Conservation (phyloP, 352 stramenopile genomes). For the Thraustochytrium striatum region DNA sequence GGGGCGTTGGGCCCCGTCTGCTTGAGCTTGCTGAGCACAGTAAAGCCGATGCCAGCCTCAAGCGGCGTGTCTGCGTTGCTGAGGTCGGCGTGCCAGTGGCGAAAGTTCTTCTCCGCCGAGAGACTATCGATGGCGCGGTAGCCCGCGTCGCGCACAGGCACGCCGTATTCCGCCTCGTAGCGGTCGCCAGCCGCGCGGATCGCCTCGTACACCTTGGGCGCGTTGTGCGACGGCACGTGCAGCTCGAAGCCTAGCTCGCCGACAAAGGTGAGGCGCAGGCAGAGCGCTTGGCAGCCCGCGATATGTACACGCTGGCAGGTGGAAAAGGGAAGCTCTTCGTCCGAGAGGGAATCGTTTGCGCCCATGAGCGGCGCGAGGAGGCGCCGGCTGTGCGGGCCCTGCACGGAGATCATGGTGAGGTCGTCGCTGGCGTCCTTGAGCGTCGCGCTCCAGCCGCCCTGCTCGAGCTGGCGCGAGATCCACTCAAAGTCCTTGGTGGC, state of each 20-base stretch:
- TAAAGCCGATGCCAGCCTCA: constrained; percentile 55
- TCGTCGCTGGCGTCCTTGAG: constrained; percentile 53
- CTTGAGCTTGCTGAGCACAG: constrained; percentile 53
- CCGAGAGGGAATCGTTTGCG: constrained; percentile 7
- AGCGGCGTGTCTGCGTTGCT: constrained; percentile 53
- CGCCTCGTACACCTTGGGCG: constrained; percentile 59
- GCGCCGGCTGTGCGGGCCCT: constrained; percentile 49
- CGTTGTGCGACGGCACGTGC: constrained; percentile 57
- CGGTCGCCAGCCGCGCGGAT: constrained; percentile 55
- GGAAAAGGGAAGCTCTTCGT: constrained; percentile 52
- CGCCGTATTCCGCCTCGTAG: constrained; percentile 42
- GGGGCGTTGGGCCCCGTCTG: not conserved
- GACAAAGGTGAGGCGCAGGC: constrained; percentile 56
- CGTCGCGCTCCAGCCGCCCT: constrained; percentile 29
- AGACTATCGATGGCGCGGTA: constrained; percentile 56
- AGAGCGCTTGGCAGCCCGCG: constrained; percentile 31
- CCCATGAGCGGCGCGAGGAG: constrained; percentile 50
- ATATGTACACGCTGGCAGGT: constrained; percentile 38
- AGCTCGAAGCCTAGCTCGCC: constrained; percentile 58
- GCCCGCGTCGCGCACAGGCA: constrained; percentile 52
- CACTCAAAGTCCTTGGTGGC: constrained; percentile 54
- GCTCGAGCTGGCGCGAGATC: constrained; percentile 46
- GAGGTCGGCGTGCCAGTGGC: constrained; percentile 55
- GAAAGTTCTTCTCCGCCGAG: constrained; percentile 55
- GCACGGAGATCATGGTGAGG: constrained; percentile 51